Evolutionary conservation across 2,329 filamentous ascomycete species (phyloP), one percentile per base, ranked within the genome.

Genomic region (Stagonosporopsis cucurbitacearum): DNA sequence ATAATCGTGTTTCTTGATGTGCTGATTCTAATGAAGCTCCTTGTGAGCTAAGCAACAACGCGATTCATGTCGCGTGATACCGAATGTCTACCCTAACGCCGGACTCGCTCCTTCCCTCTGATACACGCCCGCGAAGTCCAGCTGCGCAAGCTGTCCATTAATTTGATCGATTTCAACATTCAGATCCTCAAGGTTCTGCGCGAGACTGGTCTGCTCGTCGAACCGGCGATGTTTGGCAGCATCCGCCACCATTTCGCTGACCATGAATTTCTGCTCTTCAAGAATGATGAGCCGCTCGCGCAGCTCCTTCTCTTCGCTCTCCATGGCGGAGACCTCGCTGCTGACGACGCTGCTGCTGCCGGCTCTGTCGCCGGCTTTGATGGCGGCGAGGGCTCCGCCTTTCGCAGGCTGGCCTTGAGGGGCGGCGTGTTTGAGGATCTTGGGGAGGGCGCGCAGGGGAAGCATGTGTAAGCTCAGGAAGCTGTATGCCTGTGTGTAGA

Each of bases 391-490:
- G 2, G 85, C 83, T 19, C 73, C 70, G 22, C 72, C 72, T 25
- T 66, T 69, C 23, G 66, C 71, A 41, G 71, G 40, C 26, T 69
- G 77, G 60, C 81, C 82, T 40, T 83, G 77, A 0, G 84, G 80
- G 0, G 81, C 82, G 12, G 85, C 83, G 64, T 88, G 85, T 60
- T 80, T 78, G 51, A 82, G 71, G 15, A 82, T 75, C 58, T 78
- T 78, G 0, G 79, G 80, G 7, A 81, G 67, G 13, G 75, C 78
- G 62, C 74, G 96, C 13, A 97, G 79, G 0, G 93, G 92, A 8
- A 97, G 82, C 91, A 97, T 96, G 68, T 97, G 91, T 4, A 92
- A 83, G 69, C 96, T 92, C 4, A 97, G 78, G 67, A 97, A 97
- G 44, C 84, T 84, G 48, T 88, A 92, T 1, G 92, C 91, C 64